A percentile compares a stretch with the other conserved stretches of the same genome.
Evolutionary conservation across 495 filamentous ascomycete species (phyloP).

Genomic region (Collariella sp.): DNA sequence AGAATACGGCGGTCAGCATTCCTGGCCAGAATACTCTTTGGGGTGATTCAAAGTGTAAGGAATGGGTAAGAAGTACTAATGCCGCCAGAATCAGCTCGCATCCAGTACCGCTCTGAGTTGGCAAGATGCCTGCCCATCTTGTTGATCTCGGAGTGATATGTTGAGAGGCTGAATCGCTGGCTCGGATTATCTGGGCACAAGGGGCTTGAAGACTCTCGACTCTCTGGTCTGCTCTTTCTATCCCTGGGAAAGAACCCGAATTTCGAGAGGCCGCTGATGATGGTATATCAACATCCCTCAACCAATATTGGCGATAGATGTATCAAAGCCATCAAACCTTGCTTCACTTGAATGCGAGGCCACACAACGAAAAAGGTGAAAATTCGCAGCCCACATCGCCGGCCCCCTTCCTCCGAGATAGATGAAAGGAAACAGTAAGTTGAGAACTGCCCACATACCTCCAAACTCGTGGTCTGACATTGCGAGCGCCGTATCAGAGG

Average conservation of each 20-base stretch:
- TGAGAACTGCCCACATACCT: slow-evolving; percentile 41
- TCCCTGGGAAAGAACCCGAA: too few species aligned
- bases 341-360: not conserved
- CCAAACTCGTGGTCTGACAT: slow-evolving; percentile 93
- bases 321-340: not conserved
- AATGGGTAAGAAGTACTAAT: not conserved
- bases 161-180: not conserved
- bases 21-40: not conserved
- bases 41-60: not conserved
- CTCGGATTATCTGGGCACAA: not conserved
- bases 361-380: not conserved
- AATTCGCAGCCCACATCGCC: not conserved
- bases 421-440: not conserved
- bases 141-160: not conserved
- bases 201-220: too few species aligned
- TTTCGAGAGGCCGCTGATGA: too few species aligned
- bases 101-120: slow-evolving; percentile 2
- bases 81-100: not conserved
- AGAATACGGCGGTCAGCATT: slow-evolving; percentile 24
- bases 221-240: too few species aligned
- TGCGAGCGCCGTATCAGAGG: slow-evolving; percentile 7
- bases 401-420: not conserved
- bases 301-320: not conserved
- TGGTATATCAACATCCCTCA: not conserved
- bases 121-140: not conserved